phyloP scores from a whole-genome alignment of 129 eudicot genomes.

The Lonicera japonica region DNA sequence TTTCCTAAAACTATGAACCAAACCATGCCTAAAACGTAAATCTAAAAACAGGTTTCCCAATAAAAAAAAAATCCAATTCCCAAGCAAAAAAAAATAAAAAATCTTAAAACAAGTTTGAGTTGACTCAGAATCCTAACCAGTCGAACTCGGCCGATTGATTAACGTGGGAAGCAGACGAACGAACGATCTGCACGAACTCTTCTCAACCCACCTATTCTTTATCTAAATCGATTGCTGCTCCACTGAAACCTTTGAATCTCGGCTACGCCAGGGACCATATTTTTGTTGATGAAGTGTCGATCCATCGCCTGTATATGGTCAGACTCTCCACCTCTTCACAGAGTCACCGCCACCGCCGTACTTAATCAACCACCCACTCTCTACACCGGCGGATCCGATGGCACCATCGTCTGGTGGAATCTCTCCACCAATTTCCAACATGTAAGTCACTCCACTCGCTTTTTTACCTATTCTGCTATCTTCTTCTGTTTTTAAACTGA shows the following conservation, averaged over 20 bases:
- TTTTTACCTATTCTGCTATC: neutral
- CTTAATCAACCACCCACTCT: constrained; percentile 67
- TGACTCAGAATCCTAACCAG: too few species aligned
- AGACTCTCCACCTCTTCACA: constrained; percentile 75
- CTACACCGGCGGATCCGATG: constrained; percentile 98
- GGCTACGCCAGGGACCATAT: neutral
- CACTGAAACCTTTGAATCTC: neutral
- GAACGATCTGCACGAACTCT: too few species aligned
- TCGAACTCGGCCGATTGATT: too few species aligned
- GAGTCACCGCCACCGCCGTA: constrained; percentile 82
- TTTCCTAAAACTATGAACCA: too few species aligned
- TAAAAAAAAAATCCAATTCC: too few species aligned
- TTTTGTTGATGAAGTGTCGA: constrained; percentile 65
- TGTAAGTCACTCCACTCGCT: constrained; percentile 17
- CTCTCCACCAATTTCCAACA: constrained; percentile 34
- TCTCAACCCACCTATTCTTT: neutral
- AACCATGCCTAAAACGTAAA: too few species aligned
- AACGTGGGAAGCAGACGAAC: too few species aligned
- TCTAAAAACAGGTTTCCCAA: too few species aligned
- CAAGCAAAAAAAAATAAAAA: too few species aligned
- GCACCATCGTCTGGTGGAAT: constrained; percentile 98
- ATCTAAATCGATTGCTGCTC: neutral
- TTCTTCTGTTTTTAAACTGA: too few species aligned
- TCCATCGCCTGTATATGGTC: constrained; percentile 93
- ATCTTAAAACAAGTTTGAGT: too few species aligned